Percentiles rank a stretch among this genome's conserved stretches.
Conservation (phyloP, 2,329 filamentous ascomycete genomes). For the Lanzia echinophila region DNA sequence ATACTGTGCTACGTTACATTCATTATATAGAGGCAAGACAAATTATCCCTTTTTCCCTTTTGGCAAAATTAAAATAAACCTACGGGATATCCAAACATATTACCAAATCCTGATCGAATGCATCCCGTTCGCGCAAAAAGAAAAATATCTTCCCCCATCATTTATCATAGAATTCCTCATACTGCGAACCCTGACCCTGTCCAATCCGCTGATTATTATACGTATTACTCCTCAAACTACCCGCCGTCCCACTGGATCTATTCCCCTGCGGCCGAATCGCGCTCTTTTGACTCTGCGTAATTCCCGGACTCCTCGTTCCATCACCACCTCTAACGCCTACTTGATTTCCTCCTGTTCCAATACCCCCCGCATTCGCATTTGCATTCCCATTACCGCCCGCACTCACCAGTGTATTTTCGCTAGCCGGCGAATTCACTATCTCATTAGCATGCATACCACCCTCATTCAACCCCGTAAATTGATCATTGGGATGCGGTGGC, state of each 20-base stretch:
- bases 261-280: neutral
- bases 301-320: neutral
- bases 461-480: constrained; percentile 9
- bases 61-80: neutral
- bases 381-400: too few relatives aligned
- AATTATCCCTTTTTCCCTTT: neutral
- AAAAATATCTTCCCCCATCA: neutral
- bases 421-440: neutral
- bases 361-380: too few relatives aligned
- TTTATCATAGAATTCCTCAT: neutral
- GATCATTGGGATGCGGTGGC: constrained; percentile 19
- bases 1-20: too few relatives aligned
- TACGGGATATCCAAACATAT: neutral
- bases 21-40: neutral
- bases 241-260: neutral
- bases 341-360: too few relatives aligned
- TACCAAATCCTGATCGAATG: too few relatives aligned
- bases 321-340: too few relatives aligned
- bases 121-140: neutral
- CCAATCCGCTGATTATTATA: neutral
- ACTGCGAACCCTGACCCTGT: too few relatives aligned
- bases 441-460: constrained; percentile 3
- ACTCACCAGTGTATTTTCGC: neutral
- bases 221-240: neutral
- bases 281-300: neutral